Conservation (phyloP, 768 basidiomycete species). For the Leccinum subtestaceum region DNA sequence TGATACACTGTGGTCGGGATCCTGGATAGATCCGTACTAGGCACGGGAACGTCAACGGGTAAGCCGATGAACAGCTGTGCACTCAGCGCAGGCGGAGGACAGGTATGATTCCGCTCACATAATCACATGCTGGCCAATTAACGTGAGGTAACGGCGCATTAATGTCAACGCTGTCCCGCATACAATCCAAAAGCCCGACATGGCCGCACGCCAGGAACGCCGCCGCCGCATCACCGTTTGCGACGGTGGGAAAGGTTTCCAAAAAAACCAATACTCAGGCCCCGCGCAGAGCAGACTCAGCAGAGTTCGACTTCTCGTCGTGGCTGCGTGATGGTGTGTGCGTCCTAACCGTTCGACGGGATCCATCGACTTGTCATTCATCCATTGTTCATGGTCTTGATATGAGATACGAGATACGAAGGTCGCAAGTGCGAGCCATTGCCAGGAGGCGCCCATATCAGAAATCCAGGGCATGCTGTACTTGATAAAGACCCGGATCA, state of each 20-base stretch:
- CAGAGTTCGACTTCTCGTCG: not conserved
- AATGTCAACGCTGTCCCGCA: constrained; percentile 1
- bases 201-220: constrained; percentile 3
- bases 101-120: not conserved
- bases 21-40: constrained; percentile 18
- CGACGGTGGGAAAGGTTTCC: constrained; percentile 1
- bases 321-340: not conserved
- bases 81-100: not conserved
- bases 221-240: not conserved
- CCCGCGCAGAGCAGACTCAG: constrained; percentile 5
- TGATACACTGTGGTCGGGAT: not conserved
- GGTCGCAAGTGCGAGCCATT: not conserved
- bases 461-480: constrained; percentile 16
- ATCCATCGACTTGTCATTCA: constrained; percentile 2
- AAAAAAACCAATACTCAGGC: constrained; percentile 1
- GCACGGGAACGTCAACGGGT: not conserved
- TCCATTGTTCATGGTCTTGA: not conserved
- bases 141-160: constrained; percentile 4
- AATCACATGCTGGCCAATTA: not conserved
- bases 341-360: not conserved
- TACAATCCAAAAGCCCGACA: not conserved
- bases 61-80: not conserved
- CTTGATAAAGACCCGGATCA: not conserved
- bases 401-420: constrained; percentile 2
- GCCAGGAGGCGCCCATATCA: not conserved